phyloP scores from a whole-genome alignment of 208 protist genomes.

The Phytomonas serpens region DNA sequence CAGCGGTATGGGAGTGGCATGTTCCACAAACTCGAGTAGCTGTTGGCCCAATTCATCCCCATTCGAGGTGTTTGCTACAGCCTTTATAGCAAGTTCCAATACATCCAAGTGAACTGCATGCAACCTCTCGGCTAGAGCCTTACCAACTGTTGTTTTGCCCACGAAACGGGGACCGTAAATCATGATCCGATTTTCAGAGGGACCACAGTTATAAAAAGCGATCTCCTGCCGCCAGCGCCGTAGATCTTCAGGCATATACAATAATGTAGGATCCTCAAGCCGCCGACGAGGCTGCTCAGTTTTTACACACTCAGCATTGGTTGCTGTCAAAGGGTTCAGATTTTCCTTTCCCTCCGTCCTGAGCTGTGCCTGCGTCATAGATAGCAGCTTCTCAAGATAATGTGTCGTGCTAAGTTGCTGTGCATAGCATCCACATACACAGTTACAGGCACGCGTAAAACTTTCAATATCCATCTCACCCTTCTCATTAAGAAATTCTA shows the following conservation, averaged over 20 bases:
- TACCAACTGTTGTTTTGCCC: constrained; percentile 48
- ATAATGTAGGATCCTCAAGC: constrained; percentile 37
- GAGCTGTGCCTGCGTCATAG: constrained; percentile 15
- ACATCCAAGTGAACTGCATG: constrained; percentile 61
- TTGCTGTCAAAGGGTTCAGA: neutral
- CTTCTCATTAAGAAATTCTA: constrained; percentile 27
- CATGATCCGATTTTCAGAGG: constrained; percentile 52
- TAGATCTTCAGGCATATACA: constrained; percentile 63
- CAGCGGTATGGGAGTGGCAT: constrained; percentile 30
- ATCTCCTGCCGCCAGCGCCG: constrained; percentile 29
- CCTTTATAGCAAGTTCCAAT: constrained; percentile 35
- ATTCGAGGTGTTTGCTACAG: neutral
- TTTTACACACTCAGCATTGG: constrained; percentile 16
- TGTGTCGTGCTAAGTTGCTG: constrained; percentile 31
- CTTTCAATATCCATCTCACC: constrained; percentile 31
- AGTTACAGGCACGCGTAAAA: constrained; percentile 47
- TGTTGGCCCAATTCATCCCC: constrained; percentile 20
- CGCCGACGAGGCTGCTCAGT: constrained; percentile 19
- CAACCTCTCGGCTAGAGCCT: constrained; percentile 40
- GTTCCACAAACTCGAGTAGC: constrained; percentile 23
- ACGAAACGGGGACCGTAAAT: constrained; percentile 34
- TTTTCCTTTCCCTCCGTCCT: constrained; percentile 6
- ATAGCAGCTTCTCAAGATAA: constrained; percentile 44
- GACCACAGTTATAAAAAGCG: constrained; percentile 22
- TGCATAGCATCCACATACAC: constrained; percentile 40